Base-by-base conservation (phyloP, 495 filamentous ascomycete genomes). In the Penicillium pancosmium region DNA sequence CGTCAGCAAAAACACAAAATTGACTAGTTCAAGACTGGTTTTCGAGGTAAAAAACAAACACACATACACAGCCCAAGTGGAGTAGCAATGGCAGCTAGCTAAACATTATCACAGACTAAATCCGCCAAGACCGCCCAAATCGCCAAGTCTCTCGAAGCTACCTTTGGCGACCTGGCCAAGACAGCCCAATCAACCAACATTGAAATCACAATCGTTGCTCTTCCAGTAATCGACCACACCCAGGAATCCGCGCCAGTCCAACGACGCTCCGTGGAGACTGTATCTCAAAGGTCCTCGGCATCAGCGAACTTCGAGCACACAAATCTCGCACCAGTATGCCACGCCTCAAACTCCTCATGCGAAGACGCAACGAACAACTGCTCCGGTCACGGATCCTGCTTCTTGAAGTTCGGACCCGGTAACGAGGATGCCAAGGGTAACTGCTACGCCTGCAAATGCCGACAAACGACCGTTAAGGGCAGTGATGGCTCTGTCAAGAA, bases 391-490 rank as follows among this genome's bases (percentile, higher is more conserved):
- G 92, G 92, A 33, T 60, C 64, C 41, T 93, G 92, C 73, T 76
- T 79, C 57, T 72, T 85, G 60, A 88, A 86, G 68, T 88, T 80
- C 63, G 73, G 64, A 48, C 70, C 68, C 19, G 61, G 63, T 33
- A 69, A 66, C 53, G 67, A 71, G 52, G 60, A 55, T 25, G 66
- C 68, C 38, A 64, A 65, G 4, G 66, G 74, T 10, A 73, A 78
- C 43, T 97, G 94, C 81, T 97, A 88, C 70, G 76, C 78, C 34
- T 98, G 94, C 78, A 70, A 67, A 53, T 98, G 94, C 79, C 72
- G 72, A 33, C 66, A 80, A 15, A 82, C 80, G 1, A 68, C 80
- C 7, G 57, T 76, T 9, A 73, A 77, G n/a, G 79, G 76, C 25
- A 74, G 73, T 19, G 78, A 82, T 43, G 80, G 76, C 13, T 71